Evolutionary conservation across 345 rosid species (phyloP).

Genomic region (Eucalyptus sideroxylon): DNA sequence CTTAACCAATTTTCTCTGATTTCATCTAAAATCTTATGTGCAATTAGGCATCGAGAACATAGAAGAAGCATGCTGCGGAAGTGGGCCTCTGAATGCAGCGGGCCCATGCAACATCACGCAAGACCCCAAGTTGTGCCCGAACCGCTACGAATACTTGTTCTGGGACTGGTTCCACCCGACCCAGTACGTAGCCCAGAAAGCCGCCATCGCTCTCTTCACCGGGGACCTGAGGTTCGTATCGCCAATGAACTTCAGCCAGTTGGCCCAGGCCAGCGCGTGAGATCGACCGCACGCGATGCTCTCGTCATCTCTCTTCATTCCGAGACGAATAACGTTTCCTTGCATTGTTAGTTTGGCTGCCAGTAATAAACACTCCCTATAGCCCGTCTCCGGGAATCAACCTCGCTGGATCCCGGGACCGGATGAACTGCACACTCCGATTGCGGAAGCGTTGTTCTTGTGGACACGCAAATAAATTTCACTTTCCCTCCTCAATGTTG

Average conservation of each 20-base stretch:
- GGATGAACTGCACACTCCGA: neutral
- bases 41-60: neutral
- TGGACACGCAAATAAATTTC: neutral
- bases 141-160: neutral
- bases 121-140: neutral
- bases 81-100: neutral
- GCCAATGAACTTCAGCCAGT: conserved; percentile 1
- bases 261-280: neutral
- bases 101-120: neutral
- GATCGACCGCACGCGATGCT: neutral
- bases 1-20: neutral
- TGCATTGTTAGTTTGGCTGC: neutral
- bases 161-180: conserved; percentile 17
- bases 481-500: neutral
- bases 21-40: neutral
- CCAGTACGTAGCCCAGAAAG: neutral
- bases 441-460: neutral
- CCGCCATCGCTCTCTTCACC: neutral
- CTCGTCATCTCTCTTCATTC: neutral
- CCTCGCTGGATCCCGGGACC: neutral
- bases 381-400: neutral
- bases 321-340: neutral
- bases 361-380: neutral
- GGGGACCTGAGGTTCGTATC: neutral
- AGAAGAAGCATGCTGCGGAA: conserved; percentile 6